phyloP scores from a whole-genome alignment of 1,139 yeast species.

The Scheffersomyces insectosa region DNA sequence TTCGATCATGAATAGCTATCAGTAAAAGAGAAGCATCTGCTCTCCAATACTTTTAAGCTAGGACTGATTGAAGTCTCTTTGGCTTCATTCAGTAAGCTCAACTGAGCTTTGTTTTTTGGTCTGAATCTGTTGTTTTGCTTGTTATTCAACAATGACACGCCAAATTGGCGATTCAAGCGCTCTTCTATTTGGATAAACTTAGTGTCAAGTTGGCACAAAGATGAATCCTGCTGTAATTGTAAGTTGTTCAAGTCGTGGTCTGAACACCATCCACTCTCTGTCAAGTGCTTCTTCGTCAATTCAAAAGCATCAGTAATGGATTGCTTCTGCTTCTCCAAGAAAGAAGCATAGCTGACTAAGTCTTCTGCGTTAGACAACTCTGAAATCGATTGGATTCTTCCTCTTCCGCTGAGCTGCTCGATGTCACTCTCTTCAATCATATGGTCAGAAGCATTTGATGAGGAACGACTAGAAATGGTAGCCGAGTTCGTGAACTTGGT shows the following conservation, averaged over 20 bases:
- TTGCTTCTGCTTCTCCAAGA: conserved; percentile 30
- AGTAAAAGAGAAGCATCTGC: conserved; percentile 26
- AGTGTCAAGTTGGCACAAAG: conserved; percentile 33
- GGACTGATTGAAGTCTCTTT: conserved; percentile 22
- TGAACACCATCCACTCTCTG: conserved; percentile 49
- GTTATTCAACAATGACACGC: conserved; percentile 21
- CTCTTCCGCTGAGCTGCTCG: conserved; percentile 3
- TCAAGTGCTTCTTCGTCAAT: conserved; percentile 34
- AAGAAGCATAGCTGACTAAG: conserved; percentile 32
- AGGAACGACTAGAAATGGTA: conserved; percentile 1
- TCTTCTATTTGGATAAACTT: conserved; percentile 34
- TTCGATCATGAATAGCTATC: conserved; percentile 10
- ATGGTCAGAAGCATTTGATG: neutral
- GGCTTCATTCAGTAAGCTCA: conserved; percentile 5
- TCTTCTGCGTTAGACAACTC: conserved; percentile 31
- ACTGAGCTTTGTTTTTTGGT: conserved; percentile 1
- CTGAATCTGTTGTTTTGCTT: conserved; percentile 2
- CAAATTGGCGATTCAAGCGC: conserved; percentile 27
- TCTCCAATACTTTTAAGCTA: conserved; percentile 25
- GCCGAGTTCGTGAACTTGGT: conserved; percentile 6
- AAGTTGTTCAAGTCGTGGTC: conserved; percentile 44
- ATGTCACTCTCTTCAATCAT: neutral
- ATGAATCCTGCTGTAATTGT: conserved; percentile 36
- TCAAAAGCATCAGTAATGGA: conserved; percentile 38
- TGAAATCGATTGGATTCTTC: conserved; percentile 19